phyloP scores from a whole-genome alignment of 192 early-diverging fungal species.

The Backusella australiensis region DNA sequence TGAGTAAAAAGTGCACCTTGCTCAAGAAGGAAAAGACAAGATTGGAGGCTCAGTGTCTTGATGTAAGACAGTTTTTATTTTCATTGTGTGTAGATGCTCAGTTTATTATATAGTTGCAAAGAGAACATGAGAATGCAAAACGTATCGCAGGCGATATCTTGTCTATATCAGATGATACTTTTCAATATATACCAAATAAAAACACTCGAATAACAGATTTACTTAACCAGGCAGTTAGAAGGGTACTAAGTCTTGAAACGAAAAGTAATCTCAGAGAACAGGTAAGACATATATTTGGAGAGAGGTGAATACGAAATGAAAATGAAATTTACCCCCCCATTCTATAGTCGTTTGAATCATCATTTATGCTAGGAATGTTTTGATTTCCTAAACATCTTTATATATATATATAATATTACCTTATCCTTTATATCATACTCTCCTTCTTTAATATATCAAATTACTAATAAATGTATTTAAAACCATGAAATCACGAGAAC shows the following conservation, averaged over 20 bases:
- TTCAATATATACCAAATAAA: neutral
- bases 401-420: neutral
- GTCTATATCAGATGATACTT: neutral
- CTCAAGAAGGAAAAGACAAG: neutral
- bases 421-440: neutral
- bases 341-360: slow-evolving; percentile 10
- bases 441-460: neutral
- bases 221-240: neutral
- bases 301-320: neutral
- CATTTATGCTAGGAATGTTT: neutral
- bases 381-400: neutral
- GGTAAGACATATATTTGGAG: neutral
- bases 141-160: neutral
- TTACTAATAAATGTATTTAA: neutral
- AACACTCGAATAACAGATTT: neutral
- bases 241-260: neutral
- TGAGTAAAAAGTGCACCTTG: neutral
- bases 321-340: neutral
- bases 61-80: neutral
- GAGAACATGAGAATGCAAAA: slow-evolving; percentile 1
- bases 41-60: neutral
- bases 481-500: neutral
- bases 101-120: neutral
- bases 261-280: neutral
- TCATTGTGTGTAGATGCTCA: neutral